Evolutionary conservation across 2,329 filamentous ascomycete species (phyloP).

Genomic region (Pestalotiopsis sp.): DNA sequence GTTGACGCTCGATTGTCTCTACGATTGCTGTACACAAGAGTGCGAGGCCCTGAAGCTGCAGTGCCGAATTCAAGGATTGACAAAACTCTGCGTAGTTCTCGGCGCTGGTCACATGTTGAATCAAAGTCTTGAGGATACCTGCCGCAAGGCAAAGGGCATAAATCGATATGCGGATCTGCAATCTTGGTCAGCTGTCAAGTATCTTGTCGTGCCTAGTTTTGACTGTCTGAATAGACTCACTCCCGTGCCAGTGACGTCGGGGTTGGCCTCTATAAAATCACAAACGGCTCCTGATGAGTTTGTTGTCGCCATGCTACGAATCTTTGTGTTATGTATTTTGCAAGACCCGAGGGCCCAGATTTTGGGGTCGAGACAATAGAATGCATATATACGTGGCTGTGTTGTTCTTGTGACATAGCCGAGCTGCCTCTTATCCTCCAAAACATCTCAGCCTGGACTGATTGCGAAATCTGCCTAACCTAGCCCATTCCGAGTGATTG

Average conservation of each 20-base stretch:
- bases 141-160: slow-evolving; percentile 13
- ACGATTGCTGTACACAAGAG: slow-evolving; percentile 17
- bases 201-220: neutral
- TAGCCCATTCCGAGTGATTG: neutral
- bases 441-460: neutral
- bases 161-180: slow-evolving; percentile 15
- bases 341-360: no score
- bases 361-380: no score
- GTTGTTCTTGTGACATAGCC: no score
- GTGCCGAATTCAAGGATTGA: slow-evolving; percentile 11
- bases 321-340: neutral
- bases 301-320: neutral
- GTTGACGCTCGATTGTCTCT: slow-evolving; percentile 11
- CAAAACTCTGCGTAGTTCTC: slow-evolving; percentile 22
- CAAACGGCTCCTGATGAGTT: neutral
- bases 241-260: slow-evolving; percentile 25
- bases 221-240: slow-evolving; percentile 2
- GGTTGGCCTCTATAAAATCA: slow-evolving; percentile 38
- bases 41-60: slow-evolving; percentile 17
- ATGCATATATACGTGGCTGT: no score
- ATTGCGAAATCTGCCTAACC: neutral
- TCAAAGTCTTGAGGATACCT: slow-evolving; percentile 11
- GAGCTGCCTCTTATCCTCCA: neutral
- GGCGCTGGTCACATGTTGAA: slow-evolving; percentile 31
- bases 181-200: neutral